Base-by-base conservation (phyloP, 1,139 yeast genomes). In the Hansenula sp. region DNA sequence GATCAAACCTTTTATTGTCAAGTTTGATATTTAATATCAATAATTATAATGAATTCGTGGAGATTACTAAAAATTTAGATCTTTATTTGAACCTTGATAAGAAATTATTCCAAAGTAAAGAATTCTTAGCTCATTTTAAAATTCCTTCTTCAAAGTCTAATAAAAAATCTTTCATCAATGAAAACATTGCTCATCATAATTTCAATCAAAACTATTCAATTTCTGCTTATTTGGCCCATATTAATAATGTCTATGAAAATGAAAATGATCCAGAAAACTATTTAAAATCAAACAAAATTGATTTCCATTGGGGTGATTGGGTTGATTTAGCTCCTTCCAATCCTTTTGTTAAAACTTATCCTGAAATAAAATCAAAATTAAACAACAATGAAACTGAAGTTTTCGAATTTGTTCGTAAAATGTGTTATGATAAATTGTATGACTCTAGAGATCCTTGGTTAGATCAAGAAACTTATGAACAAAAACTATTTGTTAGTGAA, bases 221-320 rank as follows among this genome's bases (percentile, higher is more conserved):
- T 12, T 36, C 48, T 8, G 59, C 55, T 1, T 47, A 42, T 33
- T 12, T 49, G 10, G 40, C 41, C 13, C 40, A 50, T 32, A 21
- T 56, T 2, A 32, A 21, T 5, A 19, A 41, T 24, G 43, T 50
- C n/a, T 50, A 48, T 28, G 13, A 38, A 19, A 33, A 32, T n/a
- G 48, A 57, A 39, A 18, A 30, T 2, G 43, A 50, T 18, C 57
- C 58, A 13, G 53, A 50, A 17, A n/a, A 11, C 1, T 50, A 41
- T 34, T 16, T 55, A 11, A 3, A 31, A 17, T 15, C 38, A 1
- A 40, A 53, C 32, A 42, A 45, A 16, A 40, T 52, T 10, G 47
- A 44, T 9, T 59, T 59, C 45, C 61, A 59, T 42, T 59, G 62
- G 63, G 55, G 53, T 34, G 62, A 59, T 40, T 59, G 63, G 62